phyloP scores from a whole-genome alignment of 345 rosid genomes.

The Citrus unshiu region DNA sequence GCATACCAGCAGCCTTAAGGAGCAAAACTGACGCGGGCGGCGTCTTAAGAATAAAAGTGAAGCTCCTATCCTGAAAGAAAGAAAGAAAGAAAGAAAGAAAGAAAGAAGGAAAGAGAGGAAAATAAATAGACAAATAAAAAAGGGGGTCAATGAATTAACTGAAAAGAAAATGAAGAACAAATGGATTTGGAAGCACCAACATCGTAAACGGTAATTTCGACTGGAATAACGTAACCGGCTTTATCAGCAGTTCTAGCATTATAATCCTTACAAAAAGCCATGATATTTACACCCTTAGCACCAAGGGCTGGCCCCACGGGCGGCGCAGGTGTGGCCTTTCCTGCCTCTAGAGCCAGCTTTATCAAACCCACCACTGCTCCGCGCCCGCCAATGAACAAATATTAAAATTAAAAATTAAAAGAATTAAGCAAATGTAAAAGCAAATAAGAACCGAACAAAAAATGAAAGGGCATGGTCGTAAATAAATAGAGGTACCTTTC shows the following conservation, averaged over 20 bases:
- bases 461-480: not conserved
- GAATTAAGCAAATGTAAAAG: not conserved
- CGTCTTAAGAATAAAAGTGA: constrained; percentile 90
- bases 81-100: constrained; percentile 11
- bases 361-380: constrained; percentile 64
- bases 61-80: constrained; percentile 80
- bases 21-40: constrained; percentile 96
- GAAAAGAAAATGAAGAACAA: not conserved
- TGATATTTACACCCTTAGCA: constrained; percentile 82
- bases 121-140: too few species aligned
- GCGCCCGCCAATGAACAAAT: not conserved
- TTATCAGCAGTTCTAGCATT: constrained; percentile 96
- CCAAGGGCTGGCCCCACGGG: constrained; percentile 95
- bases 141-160: too few species aligned
- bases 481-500: constrained; percentile 45
- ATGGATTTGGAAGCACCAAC: constrained; percentile 34
- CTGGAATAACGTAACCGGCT: constrained; percentile 91
- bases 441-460: not conserved
- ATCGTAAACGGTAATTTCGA: constrained; percentile 88
- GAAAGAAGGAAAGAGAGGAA: too few species aligned
- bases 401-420: too few species aligned
- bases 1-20: constrained; percentile 88
- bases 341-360: constrained; percentile 91
- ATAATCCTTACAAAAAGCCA: constrained; percentile 97
- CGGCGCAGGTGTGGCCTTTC: constrained; percentile 94